Evolutionary conservation across 495 filamentous ascomycete genomes (phyloP).

Genomic region (Evansstolkia leycettana): DNA sequence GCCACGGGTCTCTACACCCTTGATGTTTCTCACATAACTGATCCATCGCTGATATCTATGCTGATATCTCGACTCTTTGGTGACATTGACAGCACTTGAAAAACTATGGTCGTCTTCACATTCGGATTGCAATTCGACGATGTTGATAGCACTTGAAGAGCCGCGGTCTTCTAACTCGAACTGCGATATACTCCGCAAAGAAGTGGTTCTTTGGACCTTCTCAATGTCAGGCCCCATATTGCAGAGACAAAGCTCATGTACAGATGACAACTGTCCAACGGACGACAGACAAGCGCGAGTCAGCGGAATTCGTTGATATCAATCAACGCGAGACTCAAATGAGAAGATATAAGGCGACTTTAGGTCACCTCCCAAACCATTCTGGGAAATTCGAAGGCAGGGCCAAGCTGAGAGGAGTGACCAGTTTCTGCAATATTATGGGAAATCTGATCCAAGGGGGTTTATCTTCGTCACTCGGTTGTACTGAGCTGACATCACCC

Average conservation of each 20-base stretch:
- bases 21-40: not conserved
- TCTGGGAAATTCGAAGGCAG: too few species aligned
- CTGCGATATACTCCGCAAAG: constrained; percentile 7
- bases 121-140: constrained; percentile 1
- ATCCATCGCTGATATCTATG: not conserved
- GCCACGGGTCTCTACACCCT: constrained; percentile 44
- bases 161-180: constrained; percentile 10
- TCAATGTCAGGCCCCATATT: constrained; percentile 13
- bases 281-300: too few species aligned
- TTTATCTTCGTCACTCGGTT: constrained; percentile 2
- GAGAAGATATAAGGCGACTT: too few species aligned
- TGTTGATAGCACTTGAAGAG: constrained; percentile 8
- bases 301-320: too few species aligned
- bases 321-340: too few species aligned
- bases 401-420: too few species aligned
- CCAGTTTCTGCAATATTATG: not conserved
- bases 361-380: too few species aligned
- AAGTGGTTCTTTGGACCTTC: constrained; percentile 9
- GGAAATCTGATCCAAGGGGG: not conserved
- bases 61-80: not conserved
- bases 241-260: not conserved
- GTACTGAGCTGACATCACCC: constrained; percentile 15
- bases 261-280: not conserved
- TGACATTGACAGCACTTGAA: too few species aligned
- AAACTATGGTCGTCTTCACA: too few species aligned